Conservation (phyloP, 2,329 filamentous ascomycete species). For the Epichloe sp. region DNA sequence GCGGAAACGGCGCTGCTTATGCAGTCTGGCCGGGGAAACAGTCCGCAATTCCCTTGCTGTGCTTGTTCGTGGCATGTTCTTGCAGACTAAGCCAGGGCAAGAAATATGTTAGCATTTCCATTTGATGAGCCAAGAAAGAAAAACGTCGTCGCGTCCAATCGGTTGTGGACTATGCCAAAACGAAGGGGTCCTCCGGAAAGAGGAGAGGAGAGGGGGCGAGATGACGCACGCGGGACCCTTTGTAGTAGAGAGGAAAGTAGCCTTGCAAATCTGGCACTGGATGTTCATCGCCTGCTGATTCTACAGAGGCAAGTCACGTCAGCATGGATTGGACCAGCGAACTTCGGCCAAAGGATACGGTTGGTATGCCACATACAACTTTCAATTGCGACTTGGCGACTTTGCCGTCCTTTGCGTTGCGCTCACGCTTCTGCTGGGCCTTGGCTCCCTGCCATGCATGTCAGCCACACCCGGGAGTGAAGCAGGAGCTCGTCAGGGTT, state of each 20-base stretch:
- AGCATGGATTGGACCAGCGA: neutral
- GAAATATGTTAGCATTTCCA: neutral
- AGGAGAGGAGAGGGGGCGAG: neutral
- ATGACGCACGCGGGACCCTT: conserved; percentile 52
- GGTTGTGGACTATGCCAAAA: neutral
- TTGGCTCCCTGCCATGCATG: conserved; percentile 42
- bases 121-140: neutral
- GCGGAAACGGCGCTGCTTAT: neutral
- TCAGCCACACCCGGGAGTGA: neutral
- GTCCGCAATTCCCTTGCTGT: conserved; percentile 56
- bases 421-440: conserved; percentile 60
- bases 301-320: conserved; percentile 25
- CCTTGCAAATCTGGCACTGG: conserved; percentile 64
- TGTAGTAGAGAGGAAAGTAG: conserved; percentile 67
- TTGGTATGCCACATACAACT: conserved; percentile 33
- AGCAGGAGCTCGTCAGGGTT: neutral
- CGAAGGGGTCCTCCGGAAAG: neutral
- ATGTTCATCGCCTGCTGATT: conserved; percentile 64
- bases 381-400: conserved; percentile 56
- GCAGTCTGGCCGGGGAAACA: conserved; percentile 46
- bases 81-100: conserved; percentile 34
- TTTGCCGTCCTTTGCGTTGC: conserved; percentile 48
- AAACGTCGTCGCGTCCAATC: neutral
- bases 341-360: neutral
- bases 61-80: conserved; percentile 64